Evolutionary conservation across 768 basidiomycete genomes (phyloP).

Genomic region (Pulveroboletus sp.): DNA sequence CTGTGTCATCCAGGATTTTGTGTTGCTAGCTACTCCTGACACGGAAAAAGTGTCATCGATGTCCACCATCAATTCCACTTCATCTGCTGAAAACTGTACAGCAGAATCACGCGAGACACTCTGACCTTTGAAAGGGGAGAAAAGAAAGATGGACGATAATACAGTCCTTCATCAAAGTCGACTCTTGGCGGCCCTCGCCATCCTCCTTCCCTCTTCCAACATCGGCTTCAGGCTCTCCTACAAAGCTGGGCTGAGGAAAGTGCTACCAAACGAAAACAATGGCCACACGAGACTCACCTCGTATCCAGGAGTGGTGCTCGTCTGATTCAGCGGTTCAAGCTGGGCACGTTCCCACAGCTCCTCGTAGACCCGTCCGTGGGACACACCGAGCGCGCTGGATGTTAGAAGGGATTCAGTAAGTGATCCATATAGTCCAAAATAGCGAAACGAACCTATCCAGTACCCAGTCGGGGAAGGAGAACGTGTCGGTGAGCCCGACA

Average conservation of each 20-base stretch:
- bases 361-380: slow-evolving; percentile 63
- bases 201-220: slow-evolving; percentile 20
- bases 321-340: slow-evolving; percentile 54
- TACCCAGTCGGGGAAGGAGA: slow-evolving; percentile 73
- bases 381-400: slow-evolving; percentile 55
- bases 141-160: no score
- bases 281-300: slow-evolving; percentile 36
- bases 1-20: no score
- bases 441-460: slow-evolving; percentile 48
- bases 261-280: not conserved
- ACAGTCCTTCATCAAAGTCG: slow-evolving; percentile 14
- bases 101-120: no score
- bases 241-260: not conserved
- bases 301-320: slow-evolving; percentile 51
- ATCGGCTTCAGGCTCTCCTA: slow-evolving; percentile 25
- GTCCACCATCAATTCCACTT: no score
- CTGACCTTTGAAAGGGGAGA: no score
- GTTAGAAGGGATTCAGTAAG: not conserved
- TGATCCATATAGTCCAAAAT: not conserved
- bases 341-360: slow-evolving; percentile 57
- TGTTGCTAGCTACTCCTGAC: no score
- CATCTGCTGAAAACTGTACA: no score
- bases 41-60: no score
- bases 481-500: slow-evolving; percentile 66
- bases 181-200: slow-evolving; percentile 14